A percentile compares a stretch with the other conserved stretches of the same genome.
phyloP scores from a whole-genome alignment of 345 rosid genomes.

The Salix arbutifolia region DNA sequence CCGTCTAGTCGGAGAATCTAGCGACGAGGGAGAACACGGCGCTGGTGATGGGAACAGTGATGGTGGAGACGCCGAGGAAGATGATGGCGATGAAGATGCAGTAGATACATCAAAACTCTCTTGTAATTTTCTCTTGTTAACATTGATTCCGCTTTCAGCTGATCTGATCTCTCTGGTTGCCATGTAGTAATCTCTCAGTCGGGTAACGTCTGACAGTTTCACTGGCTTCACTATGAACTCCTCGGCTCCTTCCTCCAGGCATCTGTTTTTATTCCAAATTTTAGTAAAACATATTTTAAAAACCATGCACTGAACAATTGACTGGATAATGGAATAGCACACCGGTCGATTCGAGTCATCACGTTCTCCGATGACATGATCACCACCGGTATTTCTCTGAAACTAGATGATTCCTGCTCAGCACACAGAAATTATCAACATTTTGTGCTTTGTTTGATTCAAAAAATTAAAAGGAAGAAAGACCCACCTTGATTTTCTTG shows the following conservation, averaged over 20 bases:
- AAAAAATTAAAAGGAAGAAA: neutral
- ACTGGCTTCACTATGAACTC: constrained; percentile 89
- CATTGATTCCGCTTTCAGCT: neutral
- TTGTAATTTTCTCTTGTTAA: constrained; percentile 56
- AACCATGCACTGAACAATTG: neutral
- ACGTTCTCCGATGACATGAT: constrained; percentile 96
- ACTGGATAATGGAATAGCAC: neutral
- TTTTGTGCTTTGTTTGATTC: neutral
- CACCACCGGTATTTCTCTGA: constrained; percentile 77
- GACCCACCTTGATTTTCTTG: constrained; percentile 78
- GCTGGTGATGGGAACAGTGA: constrained; percentile 24
- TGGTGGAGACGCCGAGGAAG: constrained; percentile 16
- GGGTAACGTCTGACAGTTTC: constrained; percentile 78
- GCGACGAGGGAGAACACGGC: constrained; percentile 48
- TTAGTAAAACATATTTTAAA: neutral
- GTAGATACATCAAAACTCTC: constrained; percentile 28
- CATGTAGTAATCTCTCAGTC: constrained; percentile 55
- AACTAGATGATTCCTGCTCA: constrained; percentile 68
- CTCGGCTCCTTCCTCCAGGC: constrained; percentile 95
- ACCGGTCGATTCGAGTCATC: constrained; percentile 77
- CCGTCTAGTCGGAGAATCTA: constrained; percentile 50
- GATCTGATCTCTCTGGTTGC: constrained; percentile 31
- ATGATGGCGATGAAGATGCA: constrained; percentile 15
- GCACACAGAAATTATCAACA: neutral
- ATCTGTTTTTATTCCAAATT: constrained; percentile 33